A percentile compares a stretch with the other conserved stretches of the same genome.
Evolutionary conservation across 1,284 basidiomycete genomes (phyloP).

Genomic region (Quambalaria eucalypti): DNA sequence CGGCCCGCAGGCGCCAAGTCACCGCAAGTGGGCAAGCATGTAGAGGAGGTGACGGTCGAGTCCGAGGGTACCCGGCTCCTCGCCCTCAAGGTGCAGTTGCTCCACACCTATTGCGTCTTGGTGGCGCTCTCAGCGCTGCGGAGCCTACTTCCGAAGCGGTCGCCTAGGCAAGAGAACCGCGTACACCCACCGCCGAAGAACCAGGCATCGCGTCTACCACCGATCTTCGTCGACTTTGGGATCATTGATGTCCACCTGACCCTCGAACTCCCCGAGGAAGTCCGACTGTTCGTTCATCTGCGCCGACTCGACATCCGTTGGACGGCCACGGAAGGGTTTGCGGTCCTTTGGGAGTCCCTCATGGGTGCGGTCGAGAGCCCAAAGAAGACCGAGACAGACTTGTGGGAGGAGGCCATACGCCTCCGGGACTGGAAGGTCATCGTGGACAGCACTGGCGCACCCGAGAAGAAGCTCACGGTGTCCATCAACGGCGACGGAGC

Average conservation of each 20-base stretch:
- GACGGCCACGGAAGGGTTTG: slow-evolving; percentile 20
- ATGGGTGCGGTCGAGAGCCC: slow-evolving; percentile 51
- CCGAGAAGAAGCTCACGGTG: slow-evolving; percentile 19
- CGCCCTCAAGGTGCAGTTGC: slow-evolving; percentile 56
- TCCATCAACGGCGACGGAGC: slow-evolving; percentile 59
- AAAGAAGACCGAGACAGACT: slow-evolving; percentile 28
- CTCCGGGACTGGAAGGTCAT: slow-evolving; percentile 59
- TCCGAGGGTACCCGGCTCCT: slow-evolving; percentile 50
- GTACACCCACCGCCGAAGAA: not conserved
- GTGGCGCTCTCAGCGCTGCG: slow-evolving; percentile 58
- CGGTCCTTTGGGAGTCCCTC: slow-evolving; percentile 44
- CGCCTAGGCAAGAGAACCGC: no score
- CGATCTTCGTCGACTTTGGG: slow-evolving; percentile 23
- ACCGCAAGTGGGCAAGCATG: slow-evolving; percentile 16
- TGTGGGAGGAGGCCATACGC: slow-evolving; percentile 72
- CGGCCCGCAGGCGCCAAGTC: slow-evolving; percentile 18
- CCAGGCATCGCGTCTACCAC: not conserved
- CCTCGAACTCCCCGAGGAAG: slow-evolving; percentile 40
- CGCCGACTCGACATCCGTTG: slow-evolving; percentile 34
- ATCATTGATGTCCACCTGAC: slow-evolving; percentile 41
- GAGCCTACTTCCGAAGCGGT: slow-evolving; percentile 41
- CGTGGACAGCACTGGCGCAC: slow-evolving; percentile 7
- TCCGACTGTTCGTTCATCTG: slow-evolving; percentile 32
- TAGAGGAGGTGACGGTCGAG: slow-evolving; percentile 50
- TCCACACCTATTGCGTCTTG: slow-evolving; percentile 65